Conservation (phyloP, 257 asterid species). For the Nicotiana benthamiana region DNA sequence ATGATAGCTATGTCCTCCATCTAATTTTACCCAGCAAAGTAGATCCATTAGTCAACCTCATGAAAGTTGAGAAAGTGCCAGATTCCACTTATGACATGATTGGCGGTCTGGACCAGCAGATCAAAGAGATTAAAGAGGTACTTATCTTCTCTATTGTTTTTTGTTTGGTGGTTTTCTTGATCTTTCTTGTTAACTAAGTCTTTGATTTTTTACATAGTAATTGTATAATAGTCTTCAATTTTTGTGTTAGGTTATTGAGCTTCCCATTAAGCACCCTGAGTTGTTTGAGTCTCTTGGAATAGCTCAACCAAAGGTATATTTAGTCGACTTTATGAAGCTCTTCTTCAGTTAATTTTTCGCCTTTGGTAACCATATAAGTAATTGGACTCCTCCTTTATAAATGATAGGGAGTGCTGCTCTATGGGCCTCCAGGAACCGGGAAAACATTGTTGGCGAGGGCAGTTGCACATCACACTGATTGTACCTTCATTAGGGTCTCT, state of each 20-base stretch:
- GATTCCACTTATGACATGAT: slow-evolving; percentile 97
- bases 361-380: neutral
- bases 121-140: slow-evolving; percentile 92
- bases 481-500: slow-evolving; percentile 60
- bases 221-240: neutral
- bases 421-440: slow-evolving; percentile 77
- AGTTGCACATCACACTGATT: slow-evolving; percentile 66
- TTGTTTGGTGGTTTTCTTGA: neutral
- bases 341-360: neutral
- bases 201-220: neutral
- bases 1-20: slow-evolving; percentile 92
- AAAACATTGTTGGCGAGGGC: slow-evolving; percentile 68
- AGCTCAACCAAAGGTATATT: slow-evolving; percentile 68
- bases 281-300: slow-evolving; percentile 69
- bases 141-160: neutral
- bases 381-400: neutral
- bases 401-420: slow-evolving; percentile 54
- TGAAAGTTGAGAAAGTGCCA: slow-evolving; percentile 96
- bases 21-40: slow-evolving; percentile 84
- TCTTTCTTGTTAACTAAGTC: neutral
- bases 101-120: slow-evolving; percentile 97
- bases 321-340: neutral
- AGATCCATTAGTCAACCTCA: slow-evolving; percentile 85
- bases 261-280: slow-evolving; percentile 68
- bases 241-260: slow-evolving; percentile 47